Base-by-base conservation (phyloP, 352 stramenopile species). In the Globisporangium apiculatum region DNA sequence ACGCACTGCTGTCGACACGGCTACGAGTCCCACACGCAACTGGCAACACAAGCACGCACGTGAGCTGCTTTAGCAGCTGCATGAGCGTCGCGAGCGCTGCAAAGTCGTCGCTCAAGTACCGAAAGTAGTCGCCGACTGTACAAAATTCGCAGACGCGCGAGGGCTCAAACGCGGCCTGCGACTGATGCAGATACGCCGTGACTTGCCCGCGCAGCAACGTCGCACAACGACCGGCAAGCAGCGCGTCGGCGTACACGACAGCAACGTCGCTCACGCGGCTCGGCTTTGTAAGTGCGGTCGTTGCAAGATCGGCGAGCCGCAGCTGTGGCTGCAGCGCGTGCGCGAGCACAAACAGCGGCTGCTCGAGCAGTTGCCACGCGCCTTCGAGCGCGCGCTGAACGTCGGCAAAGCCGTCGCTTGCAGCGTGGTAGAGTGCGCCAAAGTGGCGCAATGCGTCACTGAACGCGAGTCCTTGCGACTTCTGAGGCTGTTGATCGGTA, bases 61-160 rank as follows among this genome's bases (percentile, higher is more conserved):
- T 76, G 53, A 87, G 74, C 24, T 74, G 78, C n/a, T 72, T 58
- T 17, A 90, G 55, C 49, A 82, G 51, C 55, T 71, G 64, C 82
- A 90, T 92, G 42, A 92, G 53, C 65, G 76, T 67, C n/a, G 79
- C 72, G 24, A 92, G 59, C 18, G 83, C 73, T 10, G 73, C 61
- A 46, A 75, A 83, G 37, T 83, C 72, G 60, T 91, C 78, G 18
- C 68, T 71, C 53, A 91, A 58, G 51, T 89, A 89, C 14, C 73
- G 66, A 17, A 79, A 86, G 53, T 89, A 89, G 66, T 88, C 73
- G 42, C 85, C 72, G 7, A 86, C 53, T 10, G 74, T 65, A 12
- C 67, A 64, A 55, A 91, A 91, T 48, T 91, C 78, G 36, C 59
- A 57, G 31, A 87, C 66, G 52, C 87, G 78, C 17, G 67, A 59